phyloP scores from a whole-genome alignment of 768 basidiomycete genomes.

The Plicaturopsis crispa region DNA sequence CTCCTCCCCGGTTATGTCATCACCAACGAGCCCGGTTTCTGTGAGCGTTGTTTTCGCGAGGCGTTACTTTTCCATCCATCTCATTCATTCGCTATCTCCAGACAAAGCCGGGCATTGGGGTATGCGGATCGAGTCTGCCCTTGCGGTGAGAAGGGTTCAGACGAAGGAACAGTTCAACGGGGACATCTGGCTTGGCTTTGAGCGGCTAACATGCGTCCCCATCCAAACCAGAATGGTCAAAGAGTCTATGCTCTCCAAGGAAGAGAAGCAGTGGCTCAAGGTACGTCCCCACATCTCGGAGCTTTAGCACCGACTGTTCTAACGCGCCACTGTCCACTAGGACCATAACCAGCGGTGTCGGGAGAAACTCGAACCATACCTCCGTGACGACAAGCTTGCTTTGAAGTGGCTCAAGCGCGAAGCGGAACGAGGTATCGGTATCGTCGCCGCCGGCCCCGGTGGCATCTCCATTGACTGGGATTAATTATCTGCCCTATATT shows the following conservation, averaged over 20 bases:
- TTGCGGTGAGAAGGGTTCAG: conserved; percentile 63
- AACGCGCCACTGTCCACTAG: conserved; percentile 29
- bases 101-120: conserved; percentile 70
- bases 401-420: conserved; percentile 75
- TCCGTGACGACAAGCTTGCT: conserved; percentile 77
- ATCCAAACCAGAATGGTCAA: conserved; percentile 90
- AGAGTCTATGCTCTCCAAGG: conserved; percentile 73
- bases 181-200: conserved; percentile 81
- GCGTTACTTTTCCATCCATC: conserved; percentile 8
- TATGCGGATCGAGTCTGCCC: conserved; percentile 85
- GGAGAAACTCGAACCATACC: conserved; percentile 51
- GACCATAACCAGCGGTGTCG: conserved; percentile 77
- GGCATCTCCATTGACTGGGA: conserved; percentile 80
- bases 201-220: conserved; percentile 89
- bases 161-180: conserved; percentile 65
- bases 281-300: conserved; percentile 25
- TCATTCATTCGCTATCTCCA: conserved; percentile 9
- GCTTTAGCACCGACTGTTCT: background rate
- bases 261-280: conserved; percentile 85
- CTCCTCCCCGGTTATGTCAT: conserved; percentile 84
- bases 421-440: conserved; percentile 66
- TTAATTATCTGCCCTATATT: conserved; percentile 20
- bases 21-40: conserved; percentile 93
- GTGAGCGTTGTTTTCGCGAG: conserved; percentile 35
- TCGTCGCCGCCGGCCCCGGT: conserved; percentile 54